A percentile compares a stretch with the other conserved stretches of the same genome.
Conservation (phyloP, 495 filamentous ascomycete genomes). For the Gamarada debralockiae region DNA sequence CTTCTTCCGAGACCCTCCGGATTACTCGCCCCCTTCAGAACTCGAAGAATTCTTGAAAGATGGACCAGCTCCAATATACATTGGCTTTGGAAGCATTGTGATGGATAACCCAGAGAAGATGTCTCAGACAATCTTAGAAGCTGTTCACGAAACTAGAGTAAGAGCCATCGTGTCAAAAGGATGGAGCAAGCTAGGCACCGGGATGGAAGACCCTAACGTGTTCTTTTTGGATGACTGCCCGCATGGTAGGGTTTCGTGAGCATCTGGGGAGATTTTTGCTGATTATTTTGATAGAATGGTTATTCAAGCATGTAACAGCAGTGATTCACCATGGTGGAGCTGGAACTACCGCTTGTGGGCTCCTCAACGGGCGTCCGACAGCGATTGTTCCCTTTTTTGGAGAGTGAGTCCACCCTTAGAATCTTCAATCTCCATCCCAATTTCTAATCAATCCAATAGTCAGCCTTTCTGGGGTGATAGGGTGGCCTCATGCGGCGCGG, state of each 20-base stretch:
- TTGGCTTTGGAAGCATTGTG: conserved; percentile 66
- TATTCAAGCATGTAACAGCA: conserved; percentile 56
- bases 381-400: conserved; percentile 62
- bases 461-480: conserved; percentile 48
- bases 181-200: conserved; percentile 56
- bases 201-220: conserved; percentile 39
- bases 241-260: conserved; percentile 29
- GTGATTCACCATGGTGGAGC: conserved; percentile 66
- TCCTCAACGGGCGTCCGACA: conserved; percentile 51
- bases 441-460: conserved; percentile 15
- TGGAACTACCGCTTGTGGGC: conserved; percentile 60
- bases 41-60: conserved; percentile 47
- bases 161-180: conserved; percentile 60
- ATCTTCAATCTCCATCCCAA: neutral
- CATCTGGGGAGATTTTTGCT: neutral
- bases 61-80: conserved; percentile 59
- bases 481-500: conserved; percentile 42
- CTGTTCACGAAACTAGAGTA: conserved; percentile 44
- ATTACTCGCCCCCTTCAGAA: conserved; percentile 48
- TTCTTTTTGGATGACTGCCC: conserved; percentile 59
- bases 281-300: conserved; percentile 47
- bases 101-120: conserved; percentile 54
- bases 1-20: conserved; percentile 50
- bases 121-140: conserved; percentile 50
- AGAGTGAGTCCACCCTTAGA: conserved; percentile 40